Evolutionary conservation across 2,329 filamentous ascomycete species (phyloP).

Genomic region (Exophiala dermatitidis): DNA sequence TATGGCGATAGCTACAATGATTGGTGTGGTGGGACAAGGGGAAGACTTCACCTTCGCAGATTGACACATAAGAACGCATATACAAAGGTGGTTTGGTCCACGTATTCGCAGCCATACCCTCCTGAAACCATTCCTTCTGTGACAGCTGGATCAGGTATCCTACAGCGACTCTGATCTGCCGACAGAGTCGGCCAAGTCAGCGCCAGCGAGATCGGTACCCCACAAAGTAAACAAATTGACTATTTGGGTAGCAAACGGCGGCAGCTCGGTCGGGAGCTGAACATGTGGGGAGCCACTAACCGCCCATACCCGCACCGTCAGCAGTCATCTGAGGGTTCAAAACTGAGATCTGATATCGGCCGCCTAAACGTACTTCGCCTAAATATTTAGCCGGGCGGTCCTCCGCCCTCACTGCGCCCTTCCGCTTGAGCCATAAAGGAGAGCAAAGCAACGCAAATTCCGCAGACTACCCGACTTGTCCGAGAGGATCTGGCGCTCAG

Average conservation of each 20-base stretch:
- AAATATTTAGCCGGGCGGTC: not conserved
- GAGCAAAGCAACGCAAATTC: no score
- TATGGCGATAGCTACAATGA: not conserved
- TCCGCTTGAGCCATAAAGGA: no score
- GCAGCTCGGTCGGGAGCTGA: constrained; percentile 10
- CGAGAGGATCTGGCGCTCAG: no score
- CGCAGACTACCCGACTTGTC: no score
- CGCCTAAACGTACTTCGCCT: not conserved
- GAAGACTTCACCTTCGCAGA: not conserved
- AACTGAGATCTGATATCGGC: not conserved
- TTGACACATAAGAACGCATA: not conserved
- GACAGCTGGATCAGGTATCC: not conserved
- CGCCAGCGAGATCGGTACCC: not conserved
- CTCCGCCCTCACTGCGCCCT: not conserved
- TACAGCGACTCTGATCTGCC: not conserved
- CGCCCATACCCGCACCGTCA: not conserved
- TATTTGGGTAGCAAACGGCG: constrained; percentile 20
- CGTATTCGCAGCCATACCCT: no score
- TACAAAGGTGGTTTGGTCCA: not conserved
- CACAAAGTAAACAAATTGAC: constrained; percentile 21
- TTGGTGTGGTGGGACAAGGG: not conserved
- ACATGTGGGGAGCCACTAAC: constrained; percentile 8
- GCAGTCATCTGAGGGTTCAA: not conserved
- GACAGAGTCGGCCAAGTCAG: not conserved
- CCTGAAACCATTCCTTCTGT: no score